Evolutionary conservation across 2,329 filamentous ascomycete species (phyloP).

Genomic region (Nigrospora oryzae): DNA sequence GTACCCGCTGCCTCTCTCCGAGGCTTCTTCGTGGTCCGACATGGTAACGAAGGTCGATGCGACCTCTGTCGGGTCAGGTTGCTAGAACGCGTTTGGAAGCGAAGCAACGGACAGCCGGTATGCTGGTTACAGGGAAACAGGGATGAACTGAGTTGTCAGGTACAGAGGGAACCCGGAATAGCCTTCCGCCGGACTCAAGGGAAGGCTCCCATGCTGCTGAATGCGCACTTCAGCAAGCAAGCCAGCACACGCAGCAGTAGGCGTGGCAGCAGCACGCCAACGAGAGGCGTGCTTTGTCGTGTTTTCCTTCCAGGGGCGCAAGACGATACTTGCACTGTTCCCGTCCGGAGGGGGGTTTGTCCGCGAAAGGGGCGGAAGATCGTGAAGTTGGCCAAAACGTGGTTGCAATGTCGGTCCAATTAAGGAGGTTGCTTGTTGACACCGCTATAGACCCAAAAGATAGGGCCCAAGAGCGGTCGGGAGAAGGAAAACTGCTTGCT

Average conservation of each 20-base stretch:
- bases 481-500: slow-evolving; percentile 63
- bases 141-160: not conserved
- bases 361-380: not conserved
- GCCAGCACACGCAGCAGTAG: slow-evolving; percentile 21
- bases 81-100: too few species aligned
- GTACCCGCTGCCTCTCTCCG: slow-evolving; percentile 52
- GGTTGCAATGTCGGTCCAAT: slow-evolving; percentile 41
- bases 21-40: slow-evolving; percentile 57
- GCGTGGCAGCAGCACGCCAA: slow-evolving; percentile 28
- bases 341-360: not conserved
- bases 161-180: slow-evolving; percentile 9
- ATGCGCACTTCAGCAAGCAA: slow-evolving; percentile 10
- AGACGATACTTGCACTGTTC: not conserved
- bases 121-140: too few species aligned
- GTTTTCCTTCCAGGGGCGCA: not conserved
- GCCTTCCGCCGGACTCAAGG: slow-evolving; percentile 21
- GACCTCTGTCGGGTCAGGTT: too few species aligned
- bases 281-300: slow-evolving; percentile 12
- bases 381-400: slow-evolving; percentile 18
- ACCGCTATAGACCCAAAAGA: slow-evolving; percentile 90
- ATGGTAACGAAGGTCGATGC: slow-evolving; percentile 37
- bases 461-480: slow-evolving; percentile 86
- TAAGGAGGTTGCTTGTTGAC: slow-evolving; percentile 97
- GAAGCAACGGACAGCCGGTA: too few species aligned
- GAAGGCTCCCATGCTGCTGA: slow-evolving; percentile 22